These are phyloP conservation scores for Cucumis cinereus DNA, from an alignment of 306 rosid species.

Conservation along the genomic window DNA sequence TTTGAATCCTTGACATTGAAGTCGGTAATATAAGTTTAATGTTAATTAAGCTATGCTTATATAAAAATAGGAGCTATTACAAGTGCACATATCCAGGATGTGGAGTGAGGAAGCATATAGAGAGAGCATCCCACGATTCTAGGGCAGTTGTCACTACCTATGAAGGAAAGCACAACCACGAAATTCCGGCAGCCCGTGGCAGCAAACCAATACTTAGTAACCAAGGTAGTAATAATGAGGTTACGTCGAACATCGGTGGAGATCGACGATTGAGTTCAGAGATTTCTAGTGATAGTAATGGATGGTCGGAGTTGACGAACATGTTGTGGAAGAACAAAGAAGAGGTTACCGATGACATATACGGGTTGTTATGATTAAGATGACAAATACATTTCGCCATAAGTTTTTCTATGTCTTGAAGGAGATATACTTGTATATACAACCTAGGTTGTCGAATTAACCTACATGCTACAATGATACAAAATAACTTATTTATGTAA, in stretches of 20 bases:
- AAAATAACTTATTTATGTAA: no score
- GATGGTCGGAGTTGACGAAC: not conserved
- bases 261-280: not conserved
- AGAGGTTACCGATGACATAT: not conserved
- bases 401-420: no score
- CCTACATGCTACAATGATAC: no score
- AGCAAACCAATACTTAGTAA: constrained; percentile 26
- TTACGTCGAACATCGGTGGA: not conserved
- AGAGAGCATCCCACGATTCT: constrained; percentile 68
- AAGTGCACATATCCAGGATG: constrained; percentile 53
- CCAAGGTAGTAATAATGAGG: not conserved
- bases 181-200: constrained; percentile 74
- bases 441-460: no score
- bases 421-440: no score
- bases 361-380: not conserved
- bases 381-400: not conserved
- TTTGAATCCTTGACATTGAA: no score
- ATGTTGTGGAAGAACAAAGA: not conserved
- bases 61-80: constrained; percentile 37
- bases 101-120: constrained; percentile 64
- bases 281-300: not conserved
- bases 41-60: no score
- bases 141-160: constrained; percentile 85
- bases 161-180: constrained; percentile 87
- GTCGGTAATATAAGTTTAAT: no score